These are phyloP conservation scores for Hygrophorus pudorinus DNA, from an alignment of 768 basidiomycete genomes.

Conservation along the genomic window DNA sequence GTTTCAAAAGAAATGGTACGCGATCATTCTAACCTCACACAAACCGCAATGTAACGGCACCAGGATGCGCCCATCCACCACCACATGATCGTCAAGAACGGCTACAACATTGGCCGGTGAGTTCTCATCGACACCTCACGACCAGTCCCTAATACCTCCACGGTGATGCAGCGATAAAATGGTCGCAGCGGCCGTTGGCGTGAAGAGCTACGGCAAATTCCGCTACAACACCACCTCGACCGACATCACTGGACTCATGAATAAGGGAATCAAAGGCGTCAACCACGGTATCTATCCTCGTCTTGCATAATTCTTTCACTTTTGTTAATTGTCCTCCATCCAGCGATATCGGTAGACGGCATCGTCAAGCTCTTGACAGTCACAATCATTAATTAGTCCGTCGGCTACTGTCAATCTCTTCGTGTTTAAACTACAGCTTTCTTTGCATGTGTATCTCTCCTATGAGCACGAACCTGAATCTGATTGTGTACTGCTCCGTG, in stretches of 20 bases:
- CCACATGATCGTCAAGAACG: slow-evolving; percentile 36
- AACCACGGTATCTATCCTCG: background rate
- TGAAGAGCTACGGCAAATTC: slow-evolving; percentile 29
- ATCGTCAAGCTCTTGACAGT: slow-evolving; percentile 6
- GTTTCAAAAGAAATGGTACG: slow-evolving; percentile 36
- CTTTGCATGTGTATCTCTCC: too few relatives aligned
- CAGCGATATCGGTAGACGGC: slow-evolving; percentile 7
- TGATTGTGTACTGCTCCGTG: too few relatives aligned
- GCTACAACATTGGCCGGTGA: slow-evolving; percentile 38
- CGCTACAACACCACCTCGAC: slow-evolving; percentile 35
- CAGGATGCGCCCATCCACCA: slow-evolving; percentile 28
- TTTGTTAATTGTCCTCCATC: background rate
- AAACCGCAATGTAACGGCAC: background rate
- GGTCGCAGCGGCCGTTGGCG: slow-evolving; percentile 19
- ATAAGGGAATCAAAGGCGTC: slow-evolving; percentile 35
- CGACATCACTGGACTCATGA: slow-evolving; percentile 44
- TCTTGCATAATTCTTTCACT: background rate
- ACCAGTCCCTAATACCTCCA: background rate
- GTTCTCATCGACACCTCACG: background rate
- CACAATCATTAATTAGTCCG: background rate
- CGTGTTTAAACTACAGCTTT: too few relatives aligned
- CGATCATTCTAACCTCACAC: background rate
- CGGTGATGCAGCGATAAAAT: background rate
- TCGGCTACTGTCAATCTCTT: too few relatives aligned
- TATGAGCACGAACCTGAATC: too few relatives aligned